Base-by-base conservation (phyloP, 305 asterid species). In the Andrographis paniculata region DNA sequence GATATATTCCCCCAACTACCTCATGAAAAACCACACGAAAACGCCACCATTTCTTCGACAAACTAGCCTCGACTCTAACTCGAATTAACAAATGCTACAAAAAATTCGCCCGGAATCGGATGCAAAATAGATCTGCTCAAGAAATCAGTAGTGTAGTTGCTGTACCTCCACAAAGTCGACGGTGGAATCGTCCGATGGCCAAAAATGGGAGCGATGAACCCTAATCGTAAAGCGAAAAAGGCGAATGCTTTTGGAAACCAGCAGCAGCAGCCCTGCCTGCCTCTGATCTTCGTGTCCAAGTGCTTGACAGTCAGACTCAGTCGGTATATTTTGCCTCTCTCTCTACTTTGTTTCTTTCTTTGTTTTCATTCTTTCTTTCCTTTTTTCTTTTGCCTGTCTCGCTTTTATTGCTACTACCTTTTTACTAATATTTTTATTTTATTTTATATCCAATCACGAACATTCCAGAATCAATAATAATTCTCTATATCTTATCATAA, bases 91-190 rank as follows among this genome's bases (percentile, higher is more conserved):
- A 14, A 50, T 42, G 51, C n/a, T 9, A 10, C 31, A 42, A 51
- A n/a, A 17, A 55, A 65, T 62, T 72, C 69, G 59, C 72, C 13
- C 48, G 15, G 42, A 60, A 71, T 7, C 38, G 12, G 66, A 33
- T 17, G 22, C 9, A 16, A 37, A 31, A 5, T 5, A 47, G 16
- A 55, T 15, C 35, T 50, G 30, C 17, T 48, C 10, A 14, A 41
- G 53, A 56, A 62, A 31, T 45, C 59, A 44, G 38, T 27, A 27
- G 38, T 45, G 45, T n/a, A 65, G 36, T 62, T 59, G 57, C 49
- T 1, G 19, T n/a, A 51, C 15, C 21, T 27, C 14, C 12, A 37
- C 44, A 42, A 20, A 43, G 20, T 48, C 48, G 55, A 55, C 52
- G 41, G 19, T 22, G 50, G 40, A 46, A 49, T 18, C n/a, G 33